A percentile compares a stretch with the other conserved stretches of the same genome.
phyloP scores from a whole-genome alignment of 2,329 filamentous ascomycete genomes.

The Clarireedia hainanense region DNA sequence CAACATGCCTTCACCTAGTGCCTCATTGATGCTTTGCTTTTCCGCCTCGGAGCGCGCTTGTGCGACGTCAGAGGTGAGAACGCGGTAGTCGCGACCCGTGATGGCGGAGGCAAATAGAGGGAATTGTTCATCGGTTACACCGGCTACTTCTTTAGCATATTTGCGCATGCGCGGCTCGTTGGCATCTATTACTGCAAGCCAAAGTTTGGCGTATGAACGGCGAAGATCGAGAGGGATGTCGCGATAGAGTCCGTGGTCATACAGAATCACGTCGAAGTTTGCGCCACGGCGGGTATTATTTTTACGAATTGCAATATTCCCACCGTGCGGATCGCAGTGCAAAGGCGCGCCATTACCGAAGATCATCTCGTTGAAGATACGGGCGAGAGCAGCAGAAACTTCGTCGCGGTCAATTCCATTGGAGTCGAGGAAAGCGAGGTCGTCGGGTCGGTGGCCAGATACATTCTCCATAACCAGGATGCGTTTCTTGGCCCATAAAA shows the following conservation, averaged over 20 bases:
- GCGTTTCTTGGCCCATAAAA: slow-evolving; percentile 80
- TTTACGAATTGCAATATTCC: slow-evolving; percentile 86
- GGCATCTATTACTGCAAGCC: slow-evolving; percentile 89
- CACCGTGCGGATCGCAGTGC: slow-evolving; percentile 95
- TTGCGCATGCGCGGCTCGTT: slow-evolving; percentile 80
- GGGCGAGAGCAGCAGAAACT: slow-evolving; percentile 81
- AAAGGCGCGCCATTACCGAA: slow-evolving; percentile 82
- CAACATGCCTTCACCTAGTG: slow-evolving; percentile 80
- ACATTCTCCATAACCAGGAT: slow-evolving; percentile 96
- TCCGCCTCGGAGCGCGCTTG: slow-evolving; percentile 58
- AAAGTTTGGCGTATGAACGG: slow-evolving; percentile 89
- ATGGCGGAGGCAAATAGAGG: slow-evolving; percentile 94
- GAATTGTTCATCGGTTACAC: slow-evolving; percentile 82
- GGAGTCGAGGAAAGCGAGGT: slow-evolving; percentile 76
- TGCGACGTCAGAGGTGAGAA: slow-evolving; percentile 55
- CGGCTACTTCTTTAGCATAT: slow-evolving; percentile 83
- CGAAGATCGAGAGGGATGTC: slow-evolving; percentile 75
- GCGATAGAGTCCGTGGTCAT: slow-evolving; percentile 94
- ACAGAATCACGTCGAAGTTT: slow-evolving; percentile 94
- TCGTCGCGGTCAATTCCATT: slow-evolving; percentile 90
- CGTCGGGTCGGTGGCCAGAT: slow-evolving; percentile 77
- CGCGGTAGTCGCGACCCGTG: slow-evolving; percentile 82
- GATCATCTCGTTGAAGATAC: slow-evolving; percentile 99
- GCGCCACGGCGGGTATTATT: slow-evolving; percentile 53
- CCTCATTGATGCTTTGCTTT: slow-evolving; percentile 77